Percentiles rank a stretch among this genome's conserved stretches.
Conservation (phyloP, 2,329 filamentous ascomycete genomes). For the Epichloe amarillans region DNA sequence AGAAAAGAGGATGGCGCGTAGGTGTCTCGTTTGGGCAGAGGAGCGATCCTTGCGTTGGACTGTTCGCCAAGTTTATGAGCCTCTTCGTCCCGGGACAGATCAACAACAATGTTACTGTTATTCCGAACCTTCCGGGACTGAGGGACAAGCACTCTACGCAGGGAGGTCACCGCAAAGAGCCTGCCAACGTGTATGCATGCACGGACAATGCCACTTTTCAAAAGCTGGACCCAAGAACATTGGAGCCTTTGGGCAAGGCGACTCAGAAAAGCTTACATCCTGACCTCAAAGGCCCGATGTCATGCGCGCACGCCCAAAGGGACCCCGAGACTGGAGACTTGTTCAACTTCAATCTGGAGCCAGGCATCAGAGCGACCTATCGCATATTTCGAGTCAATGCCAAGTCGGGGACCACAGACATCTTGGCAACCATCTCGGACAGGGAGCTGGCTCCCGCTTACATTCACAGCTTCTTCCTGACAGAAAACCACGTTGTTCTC, state of each 20-base stretch:
- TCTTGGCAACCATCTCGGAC: constrained; percentile 53
- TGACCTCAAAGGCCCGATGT: constrained; percentile 50
- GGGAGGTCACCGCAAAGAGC: constrained; percentile 21
- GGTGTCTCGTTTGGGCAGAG: constrained; percentile 56
- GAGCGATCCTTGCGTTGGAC: constrained; percentile 58
- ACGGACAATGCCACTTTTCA: constrained; percentile 43
- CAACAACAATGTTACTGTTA: constrained; percentile 53
- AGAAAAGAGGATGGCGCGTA: constrained; percentile 41
- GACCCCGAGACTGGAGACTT: constrained; percentile 62
- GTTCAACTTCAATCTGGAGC: constrained; percentile 69
- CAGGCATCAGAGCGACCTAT: constrained; percentile 46
- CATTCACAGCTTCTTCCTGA: constrained; percentile 72
- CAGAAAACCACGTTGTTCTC: constrained; percentile 55
- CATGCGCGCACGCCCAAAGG: constrained; percentile 57
- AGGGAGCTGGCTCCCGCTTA: constrained; percentile 47
- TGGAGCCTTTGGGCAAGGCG: constrained; percentile 57
- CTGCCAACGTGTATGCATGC: constrained; percentile 8
- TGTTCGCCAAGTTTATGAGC: constrained; percentile 60
- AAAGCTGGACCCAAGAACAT: constrained; percentile 52
- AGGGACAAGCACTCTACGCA: constrained; percentile 6
- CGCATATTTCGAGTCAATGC: constrained; percentile 55
- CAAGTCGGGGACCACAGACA: constrained; percentile 49
- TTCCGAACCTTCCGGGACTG: constrained; percentile 49
- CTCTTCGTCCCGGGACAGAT: constrained; percentile 31
- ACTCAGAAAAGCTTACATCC: constrained; percentile 51